These are phyloP conservation scores for Sphaerulina musiva DNA, from an alignment of 2,329 filamentous ascomycete species.

Conservation along the genomic window DNA sequence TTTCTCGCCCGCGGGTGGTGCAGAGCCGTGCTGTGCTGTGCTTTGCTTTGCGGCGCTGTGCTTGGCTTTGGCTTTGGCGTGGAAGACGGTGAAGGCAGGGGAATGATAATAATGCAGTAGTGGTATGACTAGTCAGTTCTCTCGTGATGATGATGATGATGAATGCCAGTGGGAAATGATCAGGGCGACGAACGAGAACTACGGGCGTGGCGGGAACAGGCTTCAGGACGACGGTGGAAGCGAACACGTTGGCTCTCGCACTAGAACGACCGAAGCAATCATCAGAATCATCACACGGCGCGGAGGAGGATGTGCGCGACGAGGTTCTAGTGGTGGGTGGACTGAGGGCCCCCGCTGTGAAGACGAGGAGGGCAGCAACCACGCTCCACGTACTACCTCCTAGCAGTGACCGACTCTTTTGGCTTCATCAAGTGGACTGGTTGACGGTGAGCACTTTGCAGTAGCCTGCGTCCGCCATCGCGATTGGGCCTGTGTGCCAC, in stretches of 20 bases:
- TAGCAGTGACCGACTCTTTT: not conserved
- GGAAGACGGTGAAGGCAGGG: not conserved
- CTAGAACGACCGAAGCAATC: constrained; percentile 3
- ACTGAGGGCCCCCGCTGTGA: not conserved
- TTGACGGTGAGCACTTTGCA: constrained; percentile 6
- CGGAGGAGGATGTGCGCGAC: too few species aligned
- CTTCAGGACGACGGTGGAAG: not conserved
- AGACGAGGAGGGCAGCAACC: not conserved
- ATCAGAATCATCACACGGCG: not conserved
- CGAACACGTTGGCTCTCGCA: not conserved
- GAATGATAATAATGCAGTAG: not conserved
- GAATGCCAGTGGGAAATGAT: not conserved
- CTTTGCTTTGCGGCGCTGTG: not conserved
- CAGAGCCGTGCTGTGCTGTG: not conserved
- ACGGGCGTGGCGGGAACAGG: not conserved
- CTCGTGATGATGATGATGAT: too few species aligned
- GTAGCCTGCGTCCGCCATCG: constrained; percentile 8
- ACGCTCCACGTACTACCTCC: not conserved
- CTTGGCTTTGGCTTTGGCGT: not conserved
- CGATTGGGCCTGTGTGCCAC: constrained; percentile 7
- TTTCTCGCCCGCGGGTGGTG: not conserved
- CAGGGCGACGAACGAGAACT: not conserved
- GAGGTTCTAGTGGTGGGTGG: too few species aligned
- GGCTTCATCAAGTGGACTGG: constrained; percentile 7
- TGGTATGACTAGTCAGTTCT: too few species aligned